Percentiles rank a stretch among this genome's conserved stretches.
These are phyloP conservation scores for Cicer judaicum DNA, from an alignment of 306 rosid species.

Conservation along the genomic window DNA sequence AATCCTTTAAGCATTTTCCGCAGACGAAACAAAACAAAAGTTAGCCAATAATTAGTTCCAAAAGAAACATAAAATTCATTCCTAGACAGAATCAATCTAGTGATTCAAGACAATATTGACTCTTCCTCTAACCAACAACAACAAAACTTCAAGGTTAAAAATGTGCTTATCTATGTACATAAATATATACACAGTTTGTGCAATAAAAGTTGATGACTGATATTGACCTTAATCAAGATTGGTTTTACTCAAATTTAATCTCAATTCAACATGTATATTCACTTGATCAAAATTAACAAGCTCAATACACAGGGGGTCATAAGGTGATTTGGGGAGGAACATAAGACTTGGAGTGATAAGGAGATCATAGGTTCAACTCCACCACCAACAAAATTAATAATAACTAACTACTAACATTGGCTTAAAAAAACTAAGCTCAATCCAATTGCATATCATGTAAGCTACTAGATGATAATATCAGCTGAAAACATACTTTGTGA, in stretches of 20 bases:
- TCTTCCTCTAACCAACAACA: constrained; percentile 23
- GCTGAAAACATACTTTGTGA: background rate
- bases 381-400: no score
- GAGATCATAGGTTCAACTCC: no score
- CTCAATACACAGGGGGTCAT: background rate
- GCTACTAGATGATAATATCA: background rate
- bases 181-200: background rate
- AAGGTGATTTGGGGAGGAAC: no score
- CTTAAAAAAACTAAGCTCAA: background rate
- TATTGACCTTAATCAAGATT: background rate
- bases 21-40: background rate
- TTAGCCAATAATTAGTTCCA: background rate
- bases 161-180: background rate
- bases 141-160: constrained; percentile 9
- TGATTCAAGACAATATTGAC: background rate
- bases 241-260: background rate
- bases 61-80: constrained; percentile 23
- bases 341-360: no score
- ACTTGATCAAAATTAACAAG: background rate
- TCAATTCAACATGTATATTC: background rate
- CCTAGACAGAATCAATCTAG: constrained; percentile 33
- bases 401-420: no score
- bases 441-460: background rate
- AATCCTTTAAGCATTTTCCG: background rate
- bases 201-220: background rate